A percentile compares a stretch with the other conserved stretches of the same genome.
Conservation (phyloP, 2,329 filamentous ascomycete genomes). For the Fusarium bactridioides region DNA sequence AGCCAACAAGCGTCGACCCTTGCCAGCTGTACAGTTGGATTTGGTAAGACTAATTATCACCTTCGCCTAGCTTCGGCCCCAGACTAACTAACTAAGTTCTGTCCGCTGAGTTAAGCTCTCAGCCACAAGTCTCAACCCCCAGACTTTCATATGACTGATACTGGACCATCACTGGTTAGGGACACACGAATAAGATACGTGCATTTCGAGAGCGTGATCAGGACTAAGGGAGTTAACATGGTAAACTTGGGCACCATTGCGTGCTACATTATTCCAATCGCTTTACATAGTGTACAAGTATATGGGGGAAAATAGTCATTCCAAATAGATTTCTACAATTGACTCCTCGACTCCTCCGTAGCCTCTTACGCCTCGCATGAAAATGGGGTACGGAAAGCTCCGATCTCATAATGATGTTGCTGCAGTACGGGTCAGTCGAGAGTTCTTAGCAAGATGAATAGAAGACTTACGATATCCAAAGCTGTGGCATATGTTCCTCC, state of each 20-base stretch:
- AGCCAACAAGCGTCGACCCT: background rate
- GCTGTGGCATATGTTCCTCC: constrained; percentile 29
- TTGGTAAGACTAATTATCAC: accelerated
- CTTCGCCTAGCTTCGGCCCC: background rate
- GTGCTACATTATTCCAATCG: accelerated
- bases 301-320: background rate
- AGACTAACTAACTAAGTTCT: too few species aligned
- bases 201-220: background rate
- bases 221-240: accelerated
- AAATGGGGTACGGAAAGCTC: constrained; percentile 21
- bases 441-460: accelerated
- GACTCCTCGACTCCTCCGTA: accelerated
- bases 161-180: accelerated
- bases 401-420: constrained; percentile 27
- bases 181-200: accelerated
- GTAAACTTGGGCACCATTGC: too few species aligned
- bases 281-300: background rate
- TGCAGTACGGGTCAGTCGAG: background rate
- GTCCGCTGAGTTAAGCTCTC: too few species aligned
- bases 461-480: constrained; percentile 23
- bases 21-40: background rate
- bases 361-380: background rate
- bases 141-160: background rate
- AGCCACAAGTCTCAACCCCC: too few species aligned
- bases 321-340: accelerated